Evolutionary conservation across 345 rosid genomes (phyloP), one percentile per base, ranked within the genome.

Genomic region (Leavenworthia alabamica): DNA sequence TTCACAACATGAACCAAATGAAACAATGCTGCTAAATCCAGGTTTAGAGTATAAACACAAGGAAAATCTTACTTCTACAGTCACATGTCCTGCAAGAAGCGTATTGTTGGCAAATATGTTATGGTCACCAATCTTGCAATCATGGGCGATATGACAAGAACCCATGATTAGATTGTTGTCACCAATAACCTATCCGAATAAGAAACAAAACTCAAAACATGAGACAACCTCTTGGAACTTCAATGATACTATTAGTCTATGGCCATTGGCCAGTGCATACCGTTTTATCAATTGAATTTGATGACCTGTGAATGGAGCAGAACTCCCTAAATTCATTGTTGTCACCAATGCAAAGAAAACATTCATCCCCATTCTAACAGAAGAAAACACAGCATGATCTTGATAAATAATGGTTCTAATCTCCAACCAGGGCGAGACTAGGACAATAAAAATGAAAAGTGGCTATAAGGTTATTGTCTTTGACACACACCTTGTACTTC

Each of bases 111-210:
- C 91, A 71, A 89, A 85, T 58, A 93, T 89, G 84, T 93, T 93
- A 74, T 35, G 60, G 80, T 82, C 80, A 12, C 99, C 94, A 33
- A 86, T 84, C 72, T 81, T 83, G 76, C 97, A 93, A 74, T 89
- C 99, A 72, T 89, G 99, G 26, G 97, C 99, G 66, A 93, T 78
- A 72, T 89, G 99, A 70, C 99, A 85, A 33, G 99, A 85, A 3
- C 97, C 99, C 99, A 93, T 93, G 67, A 93, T 77, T 56, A 93
- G 88, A 75, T 93, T 93, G 77, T 80, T 82, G 67, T 83, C 70
- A 45, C 97, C 97, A 66, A 93, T 81, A 13, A 86, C 93, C 99
- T 93, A 68, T 64, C 67, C 41, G 1, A 53, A 1, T 49, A 26
- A 49, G 0, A 49, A 27, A 4, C 55, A 28, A 4, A 50, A 9